Conservation (phyloP, 2,329 filamentous ascomycete genomes). For the Ceratocystiopsis brevicomis region DNA sequence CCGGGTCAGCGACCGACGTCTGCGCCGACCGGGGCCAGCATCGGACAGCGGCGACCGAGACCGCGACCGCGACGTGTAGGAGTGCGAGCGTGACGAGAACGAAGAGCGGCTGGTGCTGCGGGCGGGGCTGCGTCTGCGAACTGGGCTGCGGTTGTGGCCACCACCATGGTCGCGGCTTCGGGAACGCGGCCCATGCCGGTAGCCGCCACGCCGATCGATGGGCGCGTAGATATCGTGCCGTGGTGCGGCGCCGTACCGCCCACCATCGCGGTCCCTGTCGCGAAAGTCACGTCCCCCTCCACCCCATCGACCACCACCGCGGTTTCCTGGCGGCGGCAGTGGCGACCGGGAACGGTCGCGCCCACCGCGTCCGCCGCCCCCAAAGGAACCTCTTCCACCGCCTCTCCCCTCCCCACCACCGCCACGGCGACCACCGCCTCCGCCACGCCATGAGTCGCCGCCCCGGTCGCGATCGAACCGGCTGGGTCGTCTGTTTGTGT, state of each 20-base stretch:
- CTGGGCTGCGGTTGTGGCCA: conserved; percentile 22
- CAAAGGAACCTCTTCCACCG: conserved; percentile 28
- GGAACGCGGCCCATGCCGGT: conserved; percentile 7
- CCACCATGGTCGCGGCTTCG: conserved; percentile 8
- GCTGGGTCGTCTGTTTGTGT: conserved; percentile 24
- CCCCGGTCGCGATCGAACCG: conserved; percentile 24
- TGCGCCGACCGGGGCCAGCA: background rate
- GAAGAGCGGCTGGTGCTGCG: conserved; percentile 4
- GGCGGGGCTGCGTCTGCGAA: conserved; percentile 3
- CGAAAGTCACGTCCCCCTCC: conserved; percentile 22
- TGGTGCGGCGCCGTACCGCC: conserved; percentile 12
- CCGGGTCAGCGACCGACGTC: conserved; percentile 17
- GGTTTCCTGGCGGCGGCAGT: background rate
- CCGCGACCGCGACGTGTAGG: conserved; percentile 7
- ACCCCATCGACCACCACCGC: conserved; percentile 13
- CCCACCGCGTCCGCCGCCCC: conserved; percentile 24
- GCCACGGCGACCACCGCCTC: conserved; percentile 23
- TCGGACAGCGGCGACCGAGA: conserved; percentile 3
- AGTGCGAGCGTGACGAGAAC: conserved; percentile 18
- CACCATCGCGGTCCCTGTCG: conserved; percentile 18
- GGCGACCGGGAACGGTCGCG: conserved; percentile 30
- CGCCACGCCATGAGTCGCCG: conserved; percentile 34
- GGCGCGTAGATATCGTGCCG: conserved; percentile 34
- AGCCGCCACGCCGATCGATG: conserved; percentile 21
- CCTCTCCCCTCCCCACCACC: conserved; percentile 14